phyloP scores from a whole-genome alignment of 371 early-diverging fungal genomes.

The Phascolomyces articulosus region DNA sequence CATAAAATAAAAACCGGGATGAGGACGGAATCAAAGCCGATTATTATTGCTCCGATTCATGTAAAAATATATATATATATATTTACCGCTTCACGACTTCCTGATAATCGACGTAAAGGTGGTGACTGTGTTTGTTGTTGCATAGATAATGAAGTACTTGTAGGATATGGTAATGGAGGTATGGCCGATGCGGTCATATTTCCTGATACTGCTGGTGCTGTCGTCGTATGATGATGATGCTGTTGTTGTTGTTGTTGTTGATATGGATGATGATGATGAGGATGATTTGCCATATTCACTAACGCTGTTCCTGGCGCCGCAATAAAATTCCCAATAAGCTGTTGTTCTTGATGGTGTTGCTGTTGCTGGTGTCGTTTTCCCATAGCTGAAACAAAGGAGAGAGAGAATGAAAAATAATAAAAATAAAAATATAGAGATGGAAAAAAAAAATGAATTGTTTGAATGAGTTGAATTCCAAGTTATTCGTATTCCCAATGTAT shows the following conservation, averaged over 20 bases:
- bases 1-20: not conserved
- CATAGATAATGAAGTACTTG: too few relatives aligned
- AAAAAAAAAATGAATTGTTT: too few relatives aligned
- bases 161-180: too few relatives aligned
- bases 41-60: not conserved
- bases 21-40: not conserved
- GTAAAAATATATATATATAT: not conserved
- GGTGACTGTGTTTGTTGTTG: not conserved
- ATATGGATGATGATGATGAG: too few relatives aligned
- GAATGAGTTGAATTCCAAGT: not conserved
- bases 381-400: not conserved
- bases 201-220: slow-evolving; percentile 4
- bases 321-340: not conserved
- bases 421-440: not conserved
- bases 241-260: too few relatives aligned
- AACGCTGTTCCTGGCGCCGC: not conserved
- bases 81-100: slow-evolving; percentile 11
- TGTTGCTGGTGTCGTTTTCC: not conserved
- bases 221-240: not conserved
- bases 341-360: not conserved
- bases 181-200: not conserved
- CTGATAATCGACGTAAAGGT: not conserved
- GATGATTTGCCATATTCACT: not conserved
- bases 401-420: not conserved
- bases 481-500: too few relatives aligned